Conservation (phyloP, 2,329 filamentous ascomycete species). For the Epicoccum sorghinum region DNA sequence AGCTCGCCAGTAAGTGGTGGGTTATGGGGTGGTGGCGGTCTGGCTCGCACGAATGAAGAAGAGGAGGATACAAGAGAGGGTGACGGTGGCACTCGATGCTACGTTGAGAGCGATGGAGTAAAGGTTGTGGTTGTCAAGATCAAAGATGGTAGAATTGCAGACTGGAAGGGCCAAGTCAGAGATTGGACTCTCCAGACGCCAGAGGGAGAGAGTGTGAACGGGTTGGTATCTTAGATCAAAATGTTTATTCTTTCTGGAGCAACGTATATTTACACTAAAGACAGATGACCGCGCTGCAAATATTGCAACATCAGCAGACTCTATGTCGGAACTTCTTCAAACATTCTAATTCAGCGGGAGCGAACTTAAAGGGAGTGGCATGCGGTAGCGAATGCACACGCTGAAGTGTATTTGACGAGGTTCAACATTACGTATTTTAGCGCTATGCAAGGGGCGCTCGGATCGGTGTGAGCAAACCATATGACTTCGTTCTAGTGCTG, state of each 20-base stretch:
- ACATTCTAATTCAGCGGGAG: too few species aligned
- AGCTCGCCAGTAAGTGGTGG: slow-evolving; percentile 45
- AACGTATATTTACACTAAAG: too few species aligned
- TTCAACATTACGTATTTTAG: neutral
- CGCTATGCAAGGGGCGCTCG: slow-evolving; percentile 5
- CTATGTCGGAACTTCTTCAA: too few species aligned
- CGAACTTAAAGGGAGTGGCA: too few species aligned
- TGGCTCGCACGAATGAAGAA: slow-evolving; percentile 49
- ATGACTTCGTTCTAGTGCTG: neutral
- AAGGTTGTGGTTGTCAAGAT: slow-evolving; percentile 87
- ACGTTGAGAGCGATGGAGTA: slow-evolving; percentile 82
- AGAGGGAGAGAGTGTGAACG: slow-evolving; percentile 1
- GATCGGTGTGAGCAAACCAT: slow-evolving; percentile 3
- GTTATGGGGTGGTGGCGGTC: slow-evolving; percentile 59
- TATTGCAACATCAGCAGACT: too few species aligned
- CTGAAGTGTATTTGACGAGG: neutral
- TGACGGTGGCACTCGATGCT: slow-evolving; percentile 63
- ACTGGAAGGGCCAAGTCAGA: slow-evolving; percentile 92
- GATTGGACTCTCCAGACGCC: slow-evolving; percentile 63
- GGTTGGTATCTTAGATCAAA: neutral
- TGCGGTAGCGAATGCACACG: too few species aligned
- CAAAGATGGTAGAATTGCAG: slow-evolving; percentile 83
- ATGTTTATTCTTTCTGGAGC: neutral
- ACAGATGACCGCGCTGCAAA: too few species aligned
- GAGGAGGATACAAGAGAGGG: slow-evolving; percentile 46